Base-by-base conservation (phyloP, 345 rosid genomes). In the Citrus australasica region DNA sequence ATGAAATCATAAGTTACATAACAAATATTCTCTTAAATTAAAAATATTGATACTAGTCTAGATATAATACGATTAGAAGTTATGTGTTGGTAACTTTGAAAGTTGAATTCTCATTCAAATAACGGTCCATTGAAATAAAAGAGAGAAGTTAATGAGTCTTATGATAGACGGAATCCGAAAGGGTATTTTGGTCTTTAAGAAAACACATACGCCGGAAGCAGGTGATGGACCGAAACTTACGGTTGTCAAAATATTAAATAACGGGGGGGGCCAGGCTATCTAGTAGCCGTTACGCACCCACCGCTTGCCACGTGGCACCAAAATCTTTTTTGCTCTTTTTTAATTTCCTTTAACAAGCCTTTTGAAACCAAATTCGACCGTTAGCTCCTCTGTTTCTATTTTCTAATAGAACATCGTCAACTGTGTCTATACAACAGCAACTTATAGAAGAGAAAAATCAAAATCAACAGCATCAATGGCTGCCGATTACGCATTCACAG, bases 401-500 rank as follows among this genome's bases (percentile, higher is more conserved):
- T 70, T 66, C 6, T 11, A 11, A 16, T 22, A 30, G 25, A 59
- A 22, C 7, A 53, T 33, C 58, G 16, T 53, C 58, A 46, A 3
- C 19, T 59, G 55, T 65, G 9, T 53, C 64, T 17, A 9, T 27
- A 53, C 60, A 11, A 17, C 48, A 32, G 14, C 79, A 33, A 25
- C 21, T 74, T 51, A 69, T 30, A 73, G 38, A 73, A 72, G 71
- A 60, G 66, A 70, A 48, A 48, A 53, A 28, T 35, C 24, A 19
- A 58, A 8, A 46, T 59, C 38, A 40, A 33, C 71, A 24, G 56
- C 21, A 53, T 25, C 46, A 21, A 91, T 89, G 92, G 85, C 87
- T 6, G 62, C 59, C 6, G 85, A 86, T 40, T 83, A 68, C 35
- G 71, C 74, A 6, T 84, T 92, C 85, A 70, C 84, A 7, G 87